These are phyloP conservation scores for Dianthus caryophyllus DNA, from an alignment of 148 eudicot species.

Conservation along the genomic window DNA sequence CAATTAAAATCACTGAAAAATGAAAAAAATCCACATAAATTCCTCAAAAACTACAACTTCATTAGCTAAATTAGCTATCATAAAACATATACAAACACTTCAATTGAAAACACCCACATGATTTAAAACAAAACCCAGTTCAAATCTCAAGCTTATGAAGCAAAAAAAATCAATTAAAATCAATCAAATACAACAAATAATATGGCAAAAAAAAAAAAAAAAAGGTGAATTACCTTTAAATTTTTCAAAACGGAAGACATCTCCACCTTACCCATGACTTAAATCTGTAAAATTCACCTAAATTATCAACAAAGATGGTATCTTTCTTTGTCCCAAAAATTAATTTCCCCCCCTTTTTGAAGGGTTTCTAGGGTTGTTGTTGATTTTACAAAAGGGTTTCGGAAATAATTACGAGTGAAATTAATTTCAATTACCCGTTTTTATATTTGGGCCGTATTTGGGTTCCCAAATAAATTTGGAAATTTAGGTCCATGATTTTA, in stretches of 20 bases:
- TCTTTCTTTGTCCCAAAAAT: conserved; percentile 2
- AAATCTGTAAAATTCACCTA: background rate
- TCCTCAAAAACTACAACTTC: no score
- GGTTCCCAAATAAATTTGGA: no score
- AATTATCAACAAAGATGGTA: background rate
- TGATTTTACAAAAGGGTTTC: background rate
- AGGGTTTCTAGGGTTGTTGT: background rate
- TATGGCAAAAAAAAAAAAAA: background rate
- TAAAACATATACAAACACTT: no score
- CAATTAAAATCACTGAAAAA: no score
- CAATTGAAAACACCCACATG: conserved; percentile 15
- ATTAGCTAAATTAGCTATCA: no score
- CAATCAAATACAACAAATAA: conserved; percentile 5
- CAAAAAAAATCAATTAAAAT: conserved; percentile 9
- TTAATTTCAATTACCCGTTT: no score
- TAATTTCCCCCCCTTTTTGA: background rate
- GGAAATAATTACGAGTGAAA: no score
- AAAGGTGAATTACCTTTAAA: conserved; percentile 52
- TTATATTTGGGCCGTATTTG: no score
- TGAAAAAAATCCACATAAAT: no score
- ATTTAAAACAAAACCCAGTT: conserved; percentile 24
- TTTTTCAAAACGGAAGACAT: conserved; percentile 65
- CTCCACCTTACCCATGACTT: conserved; percentile 41
- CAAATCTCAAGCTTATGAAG: conserved; percentile 9
- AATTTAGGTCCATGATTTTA: no score